Percentiles rank a stretch among this genome's conserved stretches.
phyloP scores from a whole-genome alignment of 2,329 filamentous ascomycete genomes.

The Alternaria novae-zelandiae region DNA sequence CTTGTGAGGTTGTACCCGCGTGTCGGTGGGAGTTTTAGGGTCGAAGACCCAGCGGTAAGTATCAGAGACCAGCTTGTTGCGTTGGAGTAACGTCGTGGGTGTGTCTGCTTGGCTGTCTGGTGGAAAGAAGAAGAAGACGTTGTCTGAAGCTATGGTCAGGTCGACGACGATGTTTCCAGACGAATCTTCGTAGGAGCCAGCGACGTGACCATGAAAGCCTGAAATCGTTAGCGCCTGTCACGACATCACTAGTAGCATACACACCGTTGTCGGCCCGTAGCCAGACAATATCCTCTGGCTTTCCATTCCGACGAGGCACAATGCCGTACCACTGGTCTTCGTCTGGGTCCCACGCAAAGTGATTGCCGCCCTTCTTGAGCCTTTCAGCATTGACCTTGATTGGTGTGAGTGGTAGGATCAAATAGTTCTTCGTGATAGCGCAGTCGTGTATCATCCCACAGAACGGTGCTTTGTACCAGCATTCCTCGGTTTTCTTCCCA shows the following conservation, averaged over 20 bases:
- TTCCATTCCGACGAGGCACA: conserved; percentile 58
- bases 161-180: conserved; percentile 49
- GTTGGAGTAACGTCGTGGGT: conserved; percentile 47
- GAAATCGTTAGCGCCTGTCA: neutral
- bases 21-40: conserved; percentile 35
- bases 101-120: conserved; percentile 39
- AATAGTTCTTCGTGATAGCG: conserved; percentile 49
- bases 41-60: conserved; percentile 53
- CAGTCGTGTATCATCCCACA: conserved; percentile 51
- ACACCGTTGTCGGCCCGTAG: conserved; percentile 59
- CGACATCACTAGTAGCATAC: neutral
- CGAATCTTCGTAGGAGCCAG: conserved; percentile 51
- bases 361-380: conserved; percentile 48
- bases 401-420: conserved; percentile 48
- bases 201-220: conserved; percentile 53
- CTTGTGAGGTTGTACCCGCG: conserved; percentile 37
- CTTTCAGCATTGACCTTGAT: conserved; percentile 46
- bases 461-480: conserved; percentile 51
- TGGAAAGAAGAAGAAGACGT: conserved; percentile 54
- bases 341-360: conserved; percentile 54
- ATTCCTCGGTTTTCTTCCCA: conserved; percentile 49
- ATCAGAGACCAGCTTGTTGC: conserved; percentile 49
- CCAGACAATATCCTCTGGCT: conserved; percentile 61
- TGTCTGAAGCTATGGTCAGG: conserved; percentile 49
- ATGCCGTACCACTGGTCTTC: conserved; percentile 64